Conservation (phyloP, 768 basidiomycete species). For the Agrocybe pediades region DNA sequence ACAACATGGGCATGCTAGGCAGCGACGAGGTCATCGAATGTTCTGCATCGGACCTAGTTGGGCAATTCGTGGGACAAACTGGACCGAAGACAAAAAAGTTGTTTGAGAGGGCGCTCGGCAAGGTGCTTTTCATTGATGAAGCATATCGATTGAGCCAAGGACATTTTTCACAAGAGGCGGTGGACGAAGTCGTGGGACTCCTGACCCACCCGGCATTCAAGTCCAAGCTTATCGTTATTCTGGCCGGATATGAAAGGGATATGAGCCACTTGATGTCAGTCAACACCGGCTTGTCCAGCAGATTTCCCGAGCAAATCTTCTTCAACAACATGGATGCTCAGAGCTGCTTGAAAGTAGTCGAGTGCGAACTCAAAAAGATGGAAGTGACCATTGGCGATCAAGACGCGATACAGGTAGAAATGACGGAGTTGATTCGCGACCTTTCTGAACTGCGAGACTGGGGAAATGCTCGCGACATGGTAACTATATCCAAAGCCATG, state of each 20-base stretch:
- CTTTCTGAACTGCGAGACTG: constrained; percentile 53
- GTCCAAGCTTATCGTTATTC: constrained; percentile 62
- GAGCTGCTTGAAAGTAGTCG: constrained; percentile 51
- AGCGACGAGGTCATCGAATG: constrained; percentile 59
- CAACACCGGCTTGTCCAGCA: constrained; percentile 67
- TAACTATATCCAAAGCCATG: constrained; percentile 53
- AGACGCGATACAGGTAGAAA: constrained; percentile 21
- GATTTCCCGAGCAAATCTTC: constrained; percentile 62
- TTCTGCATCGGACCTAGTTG: constrained; percentile 70
- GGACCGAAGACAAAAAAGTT: constrained; percentile 64
- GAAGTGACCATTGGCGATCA: constrained; percentile 40
- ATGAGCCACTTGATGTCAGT: constrained; percentile 61
- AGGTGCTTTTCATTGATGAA: constrained; percentile 73
- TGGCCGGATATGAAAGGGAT: constrained; percentile 71
- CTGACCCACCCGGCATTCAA: constrained; percentile 61
- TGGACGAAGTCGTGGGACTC: constrained; percentile 68
- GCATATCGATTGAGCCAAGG: constrained; percentile 67
- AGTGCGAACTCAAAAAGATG: constrained; percentile 46
- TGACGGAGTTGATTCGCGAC: constrained; percentile 39
- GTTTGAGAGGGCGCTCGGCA: constrained; percentile 66
- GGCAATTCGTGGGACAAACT: constrained; percentile 71
- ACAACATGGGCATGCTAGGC: constrained; percentile 59
- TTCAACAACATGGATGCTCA: constrained; percentile 54
- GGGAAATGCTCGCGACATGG: constrained; percentile 73
- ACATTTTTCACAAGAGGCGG: constrained; percentile 68